phyloP scores from a whole-genome alignment of 2,329 filamentous ascomycete species.

The Anisogramma anomala region DNA sequence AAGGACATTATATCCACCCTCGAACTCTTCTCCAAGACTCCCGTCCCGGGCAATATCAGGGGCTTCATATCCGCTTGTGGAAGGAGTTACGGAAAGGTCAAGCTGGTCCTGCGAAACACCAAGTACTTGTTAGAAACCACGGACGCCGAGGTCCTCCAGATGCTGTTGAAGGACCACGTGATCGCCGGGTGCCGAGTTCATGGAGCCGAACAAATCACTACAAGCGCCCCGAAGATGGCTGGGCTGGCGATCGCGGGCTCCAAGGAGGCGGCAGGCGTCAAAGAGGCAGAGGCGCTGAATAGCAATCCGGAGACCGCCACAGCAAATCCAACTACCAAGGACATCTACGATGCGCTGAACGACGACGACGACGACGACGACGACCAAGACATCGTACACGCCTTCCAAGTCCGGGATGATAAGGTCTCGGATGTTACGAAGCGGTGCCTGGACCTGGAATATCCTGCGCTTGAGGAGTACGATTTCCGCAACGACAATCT shows the following conservation, averaged over 20 bases:
- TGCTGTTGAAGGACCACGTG: constrained; percentile 65
- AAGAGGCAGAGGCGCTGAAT: constrained; percentile 49
- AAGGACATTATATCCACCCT: constrained; percentile 79
- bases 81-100: constrained; percentile 83
- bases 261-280: constrained; percentile 79
- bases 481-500: constrained; percentile 86
- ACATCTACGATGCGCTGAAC: constrained; percentile 62
- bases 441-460: constrained; percentile 73
- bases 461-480: constrained; percentile 90
- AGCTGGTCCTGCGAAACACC: constrained; percentile 83
- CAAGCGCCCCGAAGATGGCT: constrained; percentile 74
- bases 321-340: constrained; percentile 45
- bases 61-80: constrained; percentile 72
- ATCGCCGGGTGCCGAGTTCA: constrained; percentile 67
- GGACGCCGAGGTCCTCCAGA: constrained; percentile 73
- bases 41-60: constrained; percentile 64
- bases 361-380: constrained; percentile 71
- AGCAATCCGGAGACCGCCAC: constrained; percentile 35
- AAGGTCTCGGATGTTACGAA: constrained; percentile 81
- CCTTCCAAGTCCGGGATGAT: constrained; percentile 78
- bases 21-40: constrained; percentile 77
- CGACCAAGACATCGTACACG: constrained; percentile 75
- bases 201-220: constrained; percentile 58
- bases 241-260: constrained; percentile 89
- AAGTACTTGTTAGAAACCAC: constrained; percentile 85